These are phyloP conservation scores for Talaromyces adpressus DNA, from an alignment of 495 filamentous ascomycete genomes.

Conservation along the genomic window DNA sequence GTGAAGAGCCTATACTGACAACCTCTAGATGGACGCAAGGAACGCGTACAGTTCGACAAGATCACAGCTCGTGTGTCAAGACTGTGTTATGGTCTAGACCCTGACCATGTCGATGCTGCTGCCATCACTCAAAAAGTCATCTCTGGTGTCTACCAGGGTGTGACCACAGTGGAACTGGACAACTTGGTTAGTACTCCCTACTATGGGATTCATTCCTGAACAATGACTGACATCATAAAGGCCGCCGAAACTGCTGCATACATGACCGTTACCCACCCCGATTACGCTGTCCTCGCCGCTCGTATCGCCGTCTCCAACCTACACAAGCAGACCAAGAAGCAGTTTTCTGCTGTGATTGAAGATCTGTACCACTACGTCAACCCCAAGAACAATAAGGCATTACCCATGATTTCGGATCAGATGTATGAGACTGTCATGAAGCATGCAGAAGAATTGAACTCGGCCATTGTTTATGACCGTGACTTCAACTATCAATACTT, in stretches of 20 bases:
- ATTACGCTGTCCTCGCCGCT: slow-evolving; percentile 97
- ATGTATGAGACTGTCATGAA: slow-evolving; percentile 90
- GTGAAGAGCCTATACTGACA: slow-evolving; percentile 6
- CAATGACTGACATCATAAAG: slow-evolving; percentile 33
- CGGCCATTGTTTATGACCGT: slow-evolving; percentile 96
- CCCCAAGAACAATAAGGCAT: slow-evolving; percentile 76
- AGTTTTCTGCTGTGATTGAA: slow-evolving; percentile 87
- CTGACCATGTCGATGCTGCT: slow-evolving; percentile 94
- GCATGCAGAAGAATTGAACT: slow-evolving; percentile 93
- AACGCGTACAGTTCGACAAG: slow-evolving; percentile 99
- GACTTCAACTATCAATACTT: slow-evolving; percentile 99
- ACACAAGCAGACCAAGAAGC: slow-evolving; percentile 99
- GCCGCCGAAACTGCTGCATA: slow-evolving; percentile 98
- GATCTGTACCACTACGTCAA: slow-evolving; percentile 96
- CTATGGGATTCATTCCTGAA: too few relatives aligned
- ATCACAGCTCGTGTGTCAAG: slow-evolving; percentile 97
- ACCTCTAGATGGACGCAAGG: slow-evolving; percentile 87
- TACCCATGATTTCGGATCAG: slow-evolving; percentile 88
- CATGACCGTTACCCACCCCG: slow-evolving; percentile 98
- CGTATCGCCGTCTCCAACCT: slow-evolving; percentile 99
- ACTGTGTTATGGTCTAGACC: slow-evolving; percentile 93
- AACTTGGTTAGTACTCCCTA: slow-evolving; percentile 66
- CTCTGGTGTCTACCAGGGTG: slow-evolving; percentile 97
- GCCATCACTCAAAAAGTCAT: slow-evolving; percentile 99
- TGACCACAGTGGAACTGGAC: slow-evolving; percentile 91